Evolutionary conservation across 2,329 filamentous ascomycete genomes (phyloP).

Genomic region (Raffaelea deltoideospora): DNA sequence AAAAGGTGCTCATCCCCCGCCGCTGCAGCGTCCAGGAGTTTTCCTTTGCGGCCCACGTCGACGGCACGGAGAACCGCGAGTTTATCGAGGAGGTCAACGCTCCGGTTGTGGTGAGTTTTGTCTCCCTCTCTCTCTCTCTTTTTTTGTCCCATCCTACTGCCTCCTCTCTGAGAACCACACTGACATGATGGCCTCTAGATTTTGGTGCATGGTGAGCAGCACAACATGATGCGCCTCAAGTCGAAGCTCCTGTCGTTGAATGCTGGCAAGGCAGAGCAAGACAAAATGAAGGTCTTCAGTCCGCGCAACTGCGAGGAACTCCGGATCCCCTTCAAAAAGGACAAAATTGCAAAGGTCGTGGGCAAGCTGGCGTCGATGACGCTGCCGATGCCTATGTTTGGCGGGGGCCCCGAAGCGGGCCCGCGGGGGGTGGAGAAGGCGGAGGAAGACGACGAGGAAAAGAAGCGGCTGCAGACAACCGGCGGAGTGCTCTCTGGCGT

Average conservation of each 20-base stretch:
- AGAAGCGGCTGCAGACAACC: no score
- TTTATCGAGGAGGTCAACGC: constrained; percentile 92
- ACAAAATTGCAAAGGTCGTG: constrained; percentile 92
- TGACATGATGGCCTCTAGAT: constrained; percentile 40
- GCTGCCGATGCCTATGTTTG: constrained; percentile 38
- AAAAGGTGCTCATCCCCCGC: constrained; percentile 81
- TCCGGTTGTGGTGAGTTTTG: constrained; percentile 67
- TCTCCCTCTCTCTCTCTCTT: neutral
- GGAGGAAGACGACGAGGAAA: neutral
- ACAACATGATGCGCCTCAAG: constrained; percentile 95
- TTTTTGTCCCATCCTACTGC: no score
- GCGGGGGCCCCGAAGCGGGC: no score
- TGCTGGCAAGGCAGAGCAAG: constrained; percentile 58
- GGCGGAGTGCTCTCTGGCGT: constrained; percentile 65
- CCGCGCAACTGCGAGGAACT: constrained; percentile 92
- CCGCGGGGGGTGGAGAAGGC: neutral
- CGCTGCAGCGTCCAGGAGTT: constrained; percentile 88
- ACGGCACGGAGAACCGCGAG: constrained; percentile 86
- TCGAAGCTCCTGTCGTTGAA: constrained; percentile 91
- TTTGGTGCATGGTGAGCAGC: constrained; percentile 88
- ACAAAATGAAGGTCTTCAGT: constrained; percentile 82
- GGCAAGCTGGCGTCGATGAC: constrained; percentile 76
- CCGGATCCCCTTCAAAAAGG: constrained; percentile 84
- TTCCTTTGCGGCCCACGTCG: constrained; percentile 92
- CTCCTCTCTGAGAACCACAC: no score